phyloP scores from a whole-genome alignment of 495 filamentous ascomycete species.

The Cudoniella acicularis region DNA sequence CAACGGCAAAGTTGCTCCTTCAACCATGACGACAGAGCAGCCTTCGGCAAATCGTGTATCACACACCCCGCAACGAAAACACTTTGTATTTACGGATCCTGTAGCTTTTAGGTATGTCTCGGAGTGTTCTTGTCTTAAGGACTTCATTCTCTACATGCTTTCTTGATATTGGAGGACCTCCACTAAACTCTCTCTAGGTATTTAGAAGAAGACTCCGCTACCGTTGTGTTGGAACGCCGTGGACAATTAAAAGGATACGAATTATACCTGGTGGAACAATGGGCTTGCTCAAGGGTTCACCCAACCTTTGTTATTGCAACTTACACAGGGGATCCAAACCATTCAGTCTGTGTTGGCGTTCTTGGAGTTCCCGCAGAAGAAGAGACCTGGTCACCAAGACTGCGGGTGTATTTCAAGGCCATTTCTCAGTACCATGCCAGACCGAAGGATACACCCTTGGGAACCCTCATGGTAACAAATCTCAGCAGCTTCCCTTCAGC shows the following conservation, averaged over 20 bases:
- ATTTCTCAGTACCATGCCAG: constrained; percentile 80
- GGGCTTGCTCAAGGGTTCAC: constrained; percentile 87
- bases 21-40: constrained; percentile 1
- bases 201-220: constrained; percentile 80
- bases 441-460: constrained; percentile 75
- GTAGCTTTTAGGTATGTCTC: constrained; percentile 57
- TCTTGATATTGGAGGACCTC: background rate
- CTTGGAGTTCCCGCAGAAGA: constrained; percentile 82
- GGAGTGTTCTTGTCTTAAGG: background rate
- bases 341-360: constrained; percentile 74
- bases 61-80: constrained; percentile 30
- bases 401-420: constrained; percentile 82
- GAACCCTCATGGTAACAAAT: constrained; percentile 90
- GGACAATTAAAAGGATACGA: constrained; percentile 77
- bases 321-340: constrained; percentile 82
- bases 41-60: constrained; percentile 3
- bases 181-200: constrained; percentile 47
- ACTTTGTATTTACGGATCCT: constrained; percentile 68
- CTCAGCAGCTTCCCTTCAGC: constrained; percentile 84
- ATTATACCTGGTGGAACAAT: constrained; percentile 94
- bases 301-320: constrained; percentile 91
- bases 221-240: constrained; percentile 68
- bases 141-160: background rate
- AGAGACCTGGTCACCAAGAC: constrained; percentile 68
- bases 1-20: constrained; percentile 5